A percentile compares a stretch with the other conserved stretches of the same genome.
phyloP scores from a whole-genome alignment of 2,329 filamentous ascomycete genomes.

The Colletotrichum orbiculare region DNA sequence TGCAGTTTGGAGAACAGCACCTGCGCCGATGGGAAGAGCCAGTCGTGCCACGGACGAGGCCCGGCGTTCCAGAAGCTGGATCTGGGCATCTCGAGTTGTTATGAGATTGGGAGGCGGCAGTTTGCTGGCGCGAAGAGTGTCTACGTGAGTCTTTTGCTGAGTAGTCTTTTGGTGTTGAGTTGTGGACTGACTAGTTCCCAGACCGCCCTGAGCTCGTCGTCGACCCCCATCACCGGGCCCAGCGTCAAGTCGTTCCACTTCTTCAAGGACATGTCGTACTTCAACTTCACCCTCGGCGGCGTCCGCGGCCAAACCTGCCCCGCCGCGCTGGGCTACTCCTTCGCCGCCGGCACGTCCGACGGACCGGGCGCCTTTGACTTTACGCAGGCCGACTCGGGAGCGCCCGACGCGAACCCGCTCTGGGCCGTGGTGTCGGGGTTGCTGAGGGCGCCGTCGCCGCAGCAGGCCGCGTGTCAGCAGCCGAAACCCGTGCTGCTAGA shows the following conservation, averaged over 20 bases:
- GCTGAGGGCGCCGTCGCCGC: slow-evolving; percentile 75
- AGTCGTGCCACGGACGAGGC: slow-evolving; percentile 79
- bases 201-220: slow-evolving; percentile 58
- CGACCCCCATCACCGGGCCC: slow-evolving; percentile 67
- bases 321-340: slow-evolving; percentile 89
- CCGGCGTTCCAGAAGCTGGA: slow-evolving; percentile 76
- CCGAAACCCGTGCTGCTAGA: slow-evolving; percentile 90
- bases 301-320: slow-evolving; percentile 80
- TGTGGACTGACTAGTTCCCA: slow-evolving; percentile 53
- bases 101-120: slow-evolving; percentile 81
- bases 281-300: slow-evolving; percentile 78
- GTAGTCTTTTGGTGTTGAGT: too few relatives aligned
- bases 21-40: slow-evolving; percentile 75
- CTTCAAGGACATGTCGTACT: slow-evolving; percentile 84
- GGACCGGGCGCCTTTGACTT: slow-evolving; percentile 94
- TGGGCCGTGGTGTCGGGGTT: slow-evolving; percentile 82
- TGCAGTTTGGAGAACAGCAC: slow-evolving; percentile 87
- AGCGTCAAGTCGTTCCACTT: slow-evolving; percentile 86
- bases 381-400: slow-evolving; percentile 82
- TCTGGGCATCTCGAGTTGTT: slow-evolving; percentile 78
- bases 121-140: slow-evolving; percentile 66
- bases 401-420: slow-evolving; percentile 76
- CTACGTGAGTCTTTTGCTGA: slow-evolving; percentile 46
- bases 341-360: slow-evolving; percentile 92
- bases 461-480: slow-evolving; percentile 80